phyloP scores from a whole-genome alignment of 2,329 filamentous ascomycete genomes.

The Zarea fungicola region DNA sequence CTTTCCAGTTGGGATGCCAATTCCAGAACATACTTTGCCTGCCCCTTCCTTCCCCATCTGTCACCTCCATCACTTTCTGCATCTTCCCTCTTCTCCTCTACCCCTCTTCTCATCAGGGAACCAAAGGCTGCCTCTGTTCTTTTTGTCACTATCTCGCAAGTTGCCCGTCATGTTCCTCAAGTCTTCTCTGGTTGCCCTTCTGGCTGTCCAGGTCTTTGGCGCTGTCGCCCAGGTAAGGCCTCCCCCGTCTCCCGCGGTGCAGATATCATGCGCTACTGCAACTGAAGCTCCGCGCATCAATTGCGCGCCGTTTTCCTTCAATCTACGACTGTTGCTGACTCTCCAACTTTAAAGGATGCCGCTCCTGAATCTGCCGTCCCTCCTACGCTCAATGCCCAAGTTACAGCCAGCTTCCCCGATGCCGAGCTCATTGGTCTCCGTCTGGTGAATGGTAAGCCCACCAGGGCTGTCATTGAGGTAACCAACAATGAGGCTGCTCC shows the following conservation, averaged over 20 bases:
- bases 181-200: conserved; percentile 64
- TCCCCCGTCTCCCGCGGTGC: too few species aligned
- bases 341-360: conserved; percentile 17
- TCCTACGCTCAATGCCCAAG: conserved; percentile 52
- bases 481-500: conserved; percentile 75
- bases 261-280: too few species aligned
- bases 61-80: neutral
- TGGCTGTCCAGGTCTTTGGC: conserved; percentile 64
- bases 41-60: neutral
- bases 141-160: neutral
- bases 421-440: conserved; percentile 90
- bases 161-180: conserved; percentile 61
- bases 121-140: neutral
- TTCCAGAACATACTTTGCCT: neutral
- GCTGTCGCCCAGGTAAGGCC: conserved; percentile 58
- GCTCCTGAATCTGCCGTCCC: conserved; percentile 19
- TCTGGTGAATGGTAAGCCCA: conserved; percentile 87
- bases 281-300: neutral
- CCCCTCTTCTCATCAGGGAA: conserved; percentile 10
- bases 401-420: conserved; percentile 59
- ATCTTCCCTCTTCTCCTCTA: conserved; percentile 12
- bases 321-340: conserved; percentile 12
- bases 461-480: conserved; percentile 75
- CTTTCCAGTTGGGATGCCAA: neutral
- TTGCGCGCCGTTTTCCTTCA: conserved; percentile 8